These are phyloP conservation scores for Hymenoscyphus fructigenus DNA, from an alignment of 2,329 filamentous ascomycete species.

Conservation along the genomic window DNA sequence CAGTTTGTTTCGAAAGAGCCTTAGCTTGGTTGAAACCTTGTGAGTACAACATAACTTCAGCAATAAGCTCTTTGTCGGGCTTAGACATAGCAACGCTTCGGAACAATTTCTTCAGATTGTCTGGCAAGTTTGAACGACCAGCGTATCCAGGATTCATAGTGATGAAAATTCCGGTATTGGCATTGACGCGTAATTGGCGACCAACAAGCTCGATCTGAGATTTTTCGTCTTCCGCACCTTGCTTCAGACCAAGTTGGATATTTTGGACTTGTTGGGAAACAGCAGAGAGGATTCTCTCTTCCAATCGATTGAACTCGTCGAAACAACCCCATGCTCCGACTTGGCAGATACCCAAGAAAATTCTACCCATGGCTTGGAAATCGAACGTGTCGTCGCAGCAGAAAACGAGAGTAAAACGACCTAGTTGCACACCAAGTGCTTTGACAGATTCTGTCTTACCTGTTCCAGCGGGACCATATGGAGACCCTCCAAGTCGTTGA, in stretches of 20 bases:
- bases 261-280: conserved; percentile 99
- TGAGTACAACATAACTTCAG: conserved; percentile 99
- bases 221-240: conserved; percentile 76
- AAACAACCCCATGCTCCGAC: conserved; percentile 99
- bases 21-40: conserved; percentile 98
- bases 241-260: conserved; percentile 92
- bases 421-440: conserved; percentile 91
- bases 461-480: conserved; percentile 95
- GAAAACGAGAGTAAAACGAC: conserved; percentile 96
- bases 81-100: conserved; percentile 99
- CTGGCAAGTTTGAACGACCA: conserved; percentile 93
- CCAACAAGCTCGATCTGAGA: conserved; percentile 93
- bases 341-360: conserved; percentile 98
- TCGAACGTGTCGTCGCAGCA: conserved; percentile 99
- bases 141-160: conserved; percentile 99
- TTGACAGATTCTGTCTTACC: conserved; percentile 99
- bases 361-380: conserved; percentile 99
- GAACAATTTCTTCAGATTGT: conserved; percentile 99
- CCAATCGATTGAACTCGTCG: conserved; percentile 98
- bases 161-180: conserved; percentile 97
- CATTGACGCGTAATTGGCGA: conserved; percentile 83
- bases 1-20: conserved; percentile 87
- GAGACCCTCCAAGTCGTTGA: conserved; percentile 92
- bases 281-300: conserved; percentile 94
- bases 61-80: conserved; percentile 98